Conservation (phyloP, 2,329 filamentous ascomycete genomes). For the Rachicladosporium sp. region DNA sequence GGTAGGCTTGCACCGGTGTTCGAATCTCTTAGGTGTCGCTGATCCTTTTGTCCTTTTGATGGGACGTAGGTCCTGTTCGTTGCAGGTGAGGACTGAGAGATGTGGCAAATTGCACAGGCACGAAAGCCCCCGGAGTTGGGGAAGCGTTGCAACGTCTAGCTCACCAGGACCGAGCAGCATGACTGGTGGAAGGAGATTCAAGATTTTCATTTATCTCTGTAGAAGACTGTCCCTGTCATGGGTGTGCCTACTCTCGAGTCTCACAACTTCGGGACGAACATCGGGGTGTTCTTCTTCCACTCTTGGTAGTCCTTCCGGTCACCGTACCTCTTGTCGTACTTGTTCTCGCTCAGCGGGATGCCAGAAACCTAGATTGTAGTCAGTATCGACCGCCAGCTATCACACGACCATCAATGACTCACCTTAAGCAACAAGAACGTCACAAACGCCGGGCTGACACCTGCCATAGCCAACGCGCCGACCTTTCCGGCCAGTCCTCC, state of each 20-base stretch:
- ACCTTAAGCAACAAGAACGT: constrained; percentile 52
- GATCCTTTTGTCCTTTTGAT: too few relatives aligned
- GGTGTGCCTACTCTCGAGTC: neutral
- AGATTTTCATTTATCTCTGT: too few relatives aligned
- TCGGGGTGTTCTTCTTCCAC: constrained; percentile 56
- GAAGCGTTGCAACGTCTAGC: too few relatives aligned
- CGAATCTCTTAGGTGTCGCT: too few relatives aligned
- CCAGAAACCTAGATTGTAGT: constrained; percentile 31
- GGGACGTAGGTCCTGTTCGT: too few relatives aligned
- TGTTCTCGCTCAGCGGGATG: constrained; percentile 53
- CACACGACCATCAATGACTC: constrained; percentile 16
- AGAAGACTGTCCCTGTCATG: neutral
- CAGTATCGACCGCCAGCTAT: too few relatives aligned
- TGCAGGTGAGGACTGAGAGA: too few relatives aligned
- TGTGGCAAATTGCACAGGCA: too few relatives aligned
- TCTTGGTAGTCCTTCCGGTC: constrained; percentile 52
- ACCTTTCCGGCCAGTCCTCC: constrained; percentile 31
- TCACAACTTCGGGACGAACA: constrained; percentile 51
- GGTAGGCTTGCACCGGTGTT: too few relatives aligned
- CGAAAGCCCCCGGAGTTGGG: too few relatives aligned
- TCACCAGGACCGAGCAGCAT: too few relatives aligned
- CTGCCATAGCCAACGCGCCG: constrained; percentile 39
- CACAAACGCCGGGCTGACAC: constrained; percentile 52
- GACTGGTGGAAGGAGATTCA: too few relatives aligned
- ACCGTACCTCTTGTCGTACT: constrained; percentile 55